These are phyloP conservation scores for Triadica sebifera DNA, from an alignment of 345 rosid species.

Conservation along the genomic window DNA sequence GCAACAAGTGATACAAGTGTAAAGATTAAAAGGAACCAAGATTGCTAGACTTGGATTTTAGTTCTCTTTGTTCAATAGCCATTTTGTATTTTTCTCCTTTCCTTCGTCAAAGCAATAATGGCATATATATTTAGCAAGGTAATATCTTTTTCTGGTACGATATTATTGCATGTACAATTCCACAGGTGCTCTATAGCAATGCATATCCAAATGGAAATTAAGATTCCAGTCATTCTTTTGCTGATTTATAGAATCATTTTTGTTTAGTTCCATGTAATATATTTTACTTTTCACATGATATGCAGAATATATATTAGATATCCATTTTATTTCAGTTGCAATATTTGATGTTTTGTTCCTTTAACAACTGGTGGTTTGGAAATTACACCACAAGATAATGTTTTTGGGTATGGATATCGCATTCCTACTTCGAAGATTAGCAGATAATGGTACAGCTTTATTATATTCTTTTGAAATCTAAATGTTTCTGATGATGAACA, in stretches of 20 bases:
- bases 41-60: slow-evolving; percentile 7
- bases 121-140: background rate
- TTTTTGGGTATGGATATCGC: no score
- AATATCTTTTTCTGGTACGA: background rate
- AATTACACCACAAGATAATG: no score
- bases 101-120: background rate
- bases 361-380: no score
- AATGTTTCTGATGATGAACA: no score
- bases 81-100: background rate
- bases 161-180: background rate
- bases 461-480: no score
- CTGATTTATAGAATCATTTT: background rate
- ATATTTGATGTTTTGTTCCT: no score
- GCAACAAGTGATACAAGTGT: background rate
- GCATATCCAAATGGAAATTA: background rate
- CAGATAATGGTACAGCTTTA: no score
- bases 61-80: background rate
- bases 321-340: no score
- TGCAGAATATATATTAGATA: no score
- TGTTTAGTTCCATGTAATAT: no score
- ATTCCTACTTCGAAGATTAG: no score
- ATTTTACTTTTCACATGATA: no score
- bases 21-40: background rate
- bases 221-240: background rate
- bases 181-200: background rate